These are phyloP conservation scores for Scedosporium dehoogii DNA, from an alignment of 2,329 filamentous ascomycete genomes.

Conservation along the genomic window DNA sequence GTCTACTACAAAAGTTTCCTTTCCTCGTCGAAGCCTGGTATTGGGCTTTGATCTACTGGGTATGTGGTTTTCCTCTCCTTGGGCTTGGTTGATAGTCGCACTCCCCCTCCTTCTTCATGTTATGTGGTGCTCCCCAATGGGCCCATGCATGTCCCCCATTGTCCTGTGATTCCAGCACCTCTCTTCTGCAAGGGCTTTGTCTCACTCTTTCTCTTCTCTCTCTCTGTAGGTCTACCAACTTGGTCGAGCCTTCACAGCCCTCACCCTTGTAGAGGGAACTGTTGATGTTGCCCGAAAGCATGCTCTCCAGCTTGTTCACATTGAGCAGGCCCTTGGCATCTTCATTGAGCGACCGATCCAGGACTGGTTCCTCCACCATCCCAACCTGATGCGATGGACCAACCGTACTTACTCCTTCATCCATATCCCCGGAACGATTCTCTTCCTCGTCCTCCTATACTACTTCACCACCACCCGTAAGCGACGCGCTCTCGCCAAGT, in stretches of 20 bases:
- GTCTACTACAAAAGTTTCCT: slow-evolving; percentile 56
- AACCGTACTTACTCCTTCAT: slow-evolving; percentile 70
- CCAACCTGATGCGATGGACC: slow-evolving; percentile 54
- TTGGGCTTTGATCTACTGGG: slow-evolving; percentile 70
- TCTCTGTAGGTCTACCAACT: slow-evolving; percentile 57
- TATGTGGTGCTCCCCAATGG: background rate
- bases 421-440: slow-evolving; percentile 66
- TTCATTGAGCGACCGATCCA: slow-evolving; percentile 58
- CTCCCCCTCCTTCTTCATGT: background rate
- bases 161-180: background rate
- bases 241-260: slow-evolving; percentile 59
- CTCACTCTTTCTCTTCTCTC: background rate
- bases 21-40: slow-evolving; percentile 71
- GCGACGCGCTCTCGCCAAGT: slow-evolving; percentile 22
- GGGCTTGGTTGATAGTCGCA: background rate
- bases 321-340: slow-evolving; percentile 55
- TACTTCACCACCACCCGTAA: slow-evolving; percentile 59
- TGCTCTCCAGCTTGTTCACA: slow-evolving; percentile 55
- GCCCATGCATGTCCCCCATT: too few relatives aligned
- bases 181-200: background rate
- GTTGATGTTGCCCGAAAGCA: slow-evolving; percentile 59
- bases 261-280: slow-evolving; percentile 58
- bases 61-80: slow-evolving; percentile 29
- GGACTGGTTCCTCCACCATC: slow-evolving; percentile 36
- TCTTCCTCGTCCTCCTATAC: slow-evolving; percentile 55